phyloP scores from a whole-genome alignment of 78 protist species.

The Dictyostelium intermedium region DNA sequence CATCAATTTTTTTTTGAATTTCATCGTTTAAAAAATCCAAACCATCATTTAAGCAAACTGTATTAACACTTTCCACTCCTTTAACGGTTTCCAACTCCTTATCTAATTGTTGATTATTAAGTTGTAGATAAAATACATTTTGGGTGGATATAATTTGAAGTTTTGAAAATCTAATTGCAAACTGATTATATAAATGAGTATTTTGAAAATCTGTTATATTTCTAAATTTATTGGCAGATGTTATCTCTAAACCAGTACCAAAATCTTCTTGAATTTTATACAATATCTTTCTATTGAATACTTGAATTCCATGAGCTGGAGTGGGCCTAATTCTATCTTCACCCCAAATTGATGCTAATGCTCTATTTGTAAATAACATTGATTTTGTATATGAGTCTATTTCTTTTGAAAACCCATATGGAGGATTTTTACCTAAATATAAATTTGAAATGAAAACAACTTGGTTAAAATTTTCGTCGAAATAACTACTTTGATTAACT shows the following conservation, averaged over 20 bases:
- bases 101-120: background rate
- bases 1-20: too few relatives aligned
- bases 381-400: background rate
- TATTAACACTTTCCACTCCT: background rate
- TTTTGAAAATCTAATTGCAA: background rate
- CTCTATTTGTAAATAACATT: background rate
- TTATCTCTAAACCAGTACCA: background rate
- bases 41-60: slow-evolving; percentile 62
- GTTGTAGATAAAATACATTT: background rate
- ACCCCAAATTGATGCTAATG: background rate
- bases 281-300: background rate
- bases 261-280: background rate
- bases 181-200: background rate
- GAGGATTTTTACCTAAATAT: too few relatives aligned
- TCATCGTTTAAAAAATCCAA: background rate
- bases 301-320: slow-evolving; percentile 10
- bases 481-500: background rate
- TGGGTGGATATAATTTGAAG: too few relatives aligned
- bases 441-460: background rate
- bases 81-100: too few relatives aligned
- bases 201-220: background rate
- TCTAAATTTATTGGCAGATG: background rate
- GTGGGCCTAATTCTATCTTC: background rate
- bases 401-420: too few relatives aligned
- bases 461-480: background rate